phyloP scores from a whole-genome alignment of 345 rosid species.

The Salix caprea region DNA sequence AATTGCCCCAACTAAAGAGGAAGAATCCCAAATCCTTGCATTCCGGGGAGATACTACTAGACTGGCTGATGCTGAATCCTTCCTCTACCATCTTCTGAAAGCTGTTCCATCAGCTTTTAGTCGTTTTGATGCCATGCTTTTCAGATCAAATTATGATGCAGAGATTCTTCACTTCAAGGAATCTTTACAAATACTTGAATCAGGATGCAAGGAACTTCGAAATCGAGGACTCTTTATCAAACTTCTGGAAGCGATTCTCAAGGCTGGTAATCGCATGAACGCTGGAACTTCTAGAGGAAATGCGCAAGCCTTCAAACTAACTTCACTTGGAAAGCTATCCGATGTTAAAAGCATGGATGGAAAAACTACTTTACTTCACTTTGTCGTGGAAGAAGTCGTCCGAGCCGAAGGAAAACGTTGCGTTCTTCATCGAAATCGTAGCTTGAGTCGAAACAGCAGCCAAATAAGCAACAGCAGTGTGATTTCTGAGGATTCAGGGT shows the following conservation, averaged over 20 bases:
- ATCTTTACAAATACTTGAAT: constrained; percentile 43
- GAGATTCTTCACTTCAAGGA: constrained; percentile 51
- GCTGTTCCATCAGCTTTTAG: constrained; percentile 66
- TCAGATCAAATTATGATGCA: constrained; percentile 53
- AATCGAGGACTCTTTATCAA: constrained; percentile 71
- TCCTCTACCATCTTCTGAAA: constrained; percentile 64
- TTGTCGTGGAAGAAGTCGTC: constrained; percentile 78
- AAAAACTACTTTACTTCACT: constrained; percentile 75
- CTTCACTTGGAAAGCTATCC: constrained; percentile 65
- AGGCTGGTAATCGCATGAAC: constrained; percentile 94
- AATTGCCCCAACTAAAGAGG: constrained; percentile 66
- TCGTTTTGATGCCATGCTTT: constrained; percentile 57
- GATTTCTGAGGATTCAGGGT: constrained; percentile 9
- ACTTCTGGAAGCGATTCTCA: constrained; percentile 83
- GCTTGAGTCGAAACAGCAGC: constrained; percentile 39
- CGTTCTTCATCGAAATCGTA: constrained; percentile 41
- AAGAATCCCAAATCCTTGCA: constrained; percentile 49
- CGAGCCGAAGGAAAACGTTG: constrained; percentile 77
- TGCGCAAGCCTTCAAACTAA: constrained; percentile 80
- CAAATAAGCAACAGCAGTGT: constrained; percentile 23
- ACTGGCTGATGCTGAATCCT: constrained; percentile 72
- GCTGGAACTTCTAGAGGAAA: constrained; percentile 85
- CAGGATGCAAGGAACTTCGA: constrained; percentile 68
- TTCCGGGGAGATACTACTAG: constrained; percentile 50
- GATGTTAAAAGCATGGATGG: constrained; percentile 84